These are phyloP conservation scores for Protostelium mycophagum DNA, from an alignment of 78 protist genomes.

Conservation along the genomic window DNA sequence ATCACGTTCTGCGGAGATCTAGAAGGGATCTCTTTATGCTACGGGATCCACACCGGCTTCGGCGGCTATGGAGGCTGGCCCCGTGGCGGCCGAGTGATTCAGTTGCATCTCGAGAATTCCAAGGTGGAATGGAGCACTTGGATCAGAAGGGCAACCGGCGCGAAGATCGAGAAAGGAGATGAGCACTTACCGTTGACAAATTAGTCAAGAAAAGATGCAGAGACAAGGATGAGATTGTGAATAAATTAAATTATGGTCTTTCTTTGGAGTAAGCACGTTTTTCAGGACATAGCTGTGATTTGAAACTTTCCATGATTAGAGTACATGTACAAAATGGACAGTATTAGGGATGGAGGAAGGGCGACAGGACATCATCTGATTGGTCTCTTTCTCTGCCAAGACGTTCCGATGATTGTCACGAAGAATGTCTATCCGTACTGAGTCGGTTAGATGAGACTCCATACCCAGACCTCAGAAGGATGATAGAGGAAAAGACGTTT, in stretches of 20 bases:
- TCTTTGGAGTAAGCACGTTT: too few relatives aligned
- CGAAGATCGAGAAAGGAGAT: background rate
- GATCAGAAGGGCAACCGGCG: background rate
- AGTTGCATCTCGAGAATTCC: background rate
- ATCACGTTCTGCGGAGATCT: slow-evolving; percentile 23
- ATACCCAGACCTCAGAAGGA: too few relatives aligned
- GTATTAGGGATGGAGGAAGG: too few relatives aligned
- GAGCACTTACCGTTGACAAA: background rate
- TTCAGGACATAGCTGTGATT: too few relatives aligned
- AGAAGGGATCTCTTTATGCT: slow-evolving; percentile 14
- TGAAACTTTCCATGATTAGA: too few relatives aligned
- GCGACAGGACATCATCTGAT: too few relatives aligned
- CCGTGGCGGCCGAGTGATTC: slow-evolving; percentile 30
- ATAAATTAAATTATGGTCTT: background rate
- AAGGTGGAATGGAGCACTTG: background rate
- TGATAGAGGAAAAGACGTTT: too few relatives aligned
- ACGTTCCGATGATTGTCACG: too few relatives aligned
- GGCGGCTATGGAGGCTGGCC: slow-evolving; percentile 59
- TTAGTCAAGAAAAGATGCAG: background rate
- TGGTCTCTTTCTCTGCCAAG: too few relatives aligned
- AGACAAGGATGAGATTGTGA: background rate
- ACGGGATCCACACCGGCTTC: slow-evolving; percentile 47
- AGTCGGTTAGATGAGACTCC: too few relatives aligned
- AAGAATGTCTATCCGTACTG: too few relatives aligned
- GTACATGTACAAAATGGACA: too few relatives aligned